Evolutionary conservation across 140 eudicot genomes (phyloP), one percentile per base, ranked within the genome.

Genomic region (Bidens hawaiensis): DNA sequence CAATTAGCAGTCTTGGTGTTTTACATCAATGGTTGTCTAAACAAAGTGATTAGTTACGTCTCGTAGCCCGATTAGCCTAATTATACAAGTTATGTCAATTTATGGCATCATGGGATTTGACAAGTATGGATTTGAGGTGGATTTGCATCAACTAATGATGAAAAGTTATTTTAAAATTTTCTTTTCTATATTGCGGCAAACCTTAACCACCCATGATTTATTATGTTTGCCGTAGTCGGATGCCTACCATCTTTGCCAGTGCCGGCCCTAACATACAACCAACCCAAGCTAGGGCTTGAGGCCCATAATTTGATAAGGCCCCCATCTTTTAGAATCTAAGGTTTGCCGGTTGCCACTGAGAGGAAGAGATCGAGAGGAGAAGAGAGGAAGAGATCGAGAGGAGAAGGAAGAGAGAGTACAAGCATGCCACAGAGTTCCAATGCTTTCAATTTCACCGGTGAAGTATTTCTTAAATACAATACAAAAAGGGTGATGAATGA

Each of bases 11-110:
- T 56, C 33, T 45, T 27, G 22, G 19, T 43, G 5, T n/a, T 59
- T 69, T 33, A 38, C 24, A 45, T 34, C 16, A 59, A 33, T 30
- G 17, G 60, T 60, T 70, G 60, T 28, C n/a, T 59, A 70, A 15
- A 70, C 62, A 59, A 70, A 40, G 33, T 40, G 46, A 54, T 54
- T 40, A 57, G 55, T 67, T 67, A 54, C 65, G 54, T 67, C 46
- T 67, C 21, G 11, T 25, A 23, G 63, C 3, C 19, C 5, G 53
- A 31, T 22, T 16, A 47, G 15, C 28, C 4, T 50, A 21, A 60
- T 24, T 58, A 26, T 34, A 13, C 26, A 36, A 52, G 14, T 11
- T 33, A 14, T 31, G 49, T 33, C 25, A 42, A 66, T 52, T 66
- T 66, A 52, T 54, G 43, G 55, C 15, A 67, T 67, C 28, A 17